Conservation (phyloP, 2,329 filamentous ascomycete genomes). For the Colletotrichum horii region DNA sequence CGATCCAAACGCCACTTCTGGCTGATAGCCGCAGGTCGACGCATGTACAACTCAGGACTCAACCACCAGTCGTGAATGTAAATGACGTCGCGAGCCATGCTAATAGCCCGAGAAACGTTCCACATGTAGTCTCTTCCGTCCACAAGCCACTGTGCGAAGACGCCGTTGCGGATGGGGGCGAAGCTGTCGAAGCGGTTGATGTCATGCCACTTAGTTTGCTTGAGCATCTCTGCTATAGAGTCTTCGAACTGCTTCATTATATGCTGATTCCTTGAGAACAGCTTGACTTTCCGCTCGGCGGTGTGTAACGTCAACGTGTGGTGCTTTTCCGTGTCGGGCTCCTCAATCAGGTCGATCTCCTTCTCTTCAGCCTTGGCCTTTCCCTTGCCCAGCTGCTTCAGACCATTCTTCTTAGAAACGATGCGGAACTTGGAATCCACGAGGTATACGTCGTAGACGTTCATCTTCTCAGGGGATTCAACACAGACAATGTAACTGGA, state of each 20-base stretch:
- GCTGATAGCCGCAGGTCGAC: conserved; percentile 90
- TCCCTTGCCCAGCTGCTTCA: conserved; percentile 48
- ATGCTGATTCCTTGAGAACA: conserved; percentile 89
- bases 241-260: conserved; percentile 92
- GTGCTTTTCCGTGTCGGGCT: conserved; percentile 59
- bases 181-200: conserved; percentile 91
- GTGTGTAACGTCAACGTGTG: conserved; percentile 90
- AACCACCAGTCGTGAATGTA: conserved; percentile 99
- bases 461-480: conserved; percentile 98
- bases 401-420: conserved; percentile 71
- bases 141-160: conserved; percentile 95
- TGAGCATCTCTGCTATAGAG: conserved; percentile 86
- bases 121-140: conserved; percentile 99
- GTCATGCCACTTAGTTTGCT: conserved; percentile 81
- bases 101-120: conserved; percentile 96
- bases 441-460: conserved; percentile 98
- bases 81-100: conserved; percentile 96
- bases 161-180: conserved; percentile 83
- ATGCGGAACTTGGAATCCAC: conserved; percentile 88
- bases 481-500: conserved; percentile 98
- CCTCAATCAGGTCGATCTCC: conserved; percentile 46
- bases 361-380: conserved; percentile 62
- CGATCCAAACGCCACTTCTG: conserved; percentile 97
- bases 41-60: conserved; percentile 93
- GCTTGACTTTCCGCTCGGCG: conserved; percentile 88